Base-by-base conservation (phyloP, 2,329 filamentous ascomycete genomes). In the Orbilia blumenaviensis region DNA sequence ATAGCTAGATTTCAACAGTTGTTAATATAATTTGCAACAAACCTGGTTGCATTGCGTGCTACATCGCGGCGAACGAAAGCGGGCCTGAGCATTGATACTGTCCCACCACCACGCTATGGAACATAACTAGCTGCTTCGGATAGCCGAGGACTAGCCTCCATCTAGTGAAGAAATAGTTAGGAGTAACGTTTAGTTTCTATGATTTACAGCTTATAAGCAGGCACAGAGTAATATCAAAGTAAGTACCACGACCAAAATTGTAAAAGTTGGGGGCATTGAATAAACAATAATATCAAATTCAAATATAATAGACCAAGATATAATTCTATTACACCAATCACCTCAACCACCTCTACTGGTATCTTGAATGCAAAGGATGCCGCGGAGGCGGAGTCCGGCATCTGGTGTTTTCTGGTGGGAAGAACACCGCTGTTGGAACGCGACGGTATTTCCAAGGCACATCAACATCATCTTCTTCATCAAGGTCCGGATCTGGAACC, bases 1-100 rank as follows among this genome's bases (percentile, higher is more conserved):
- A n/a, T n/a, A n/a, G n/a, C n/a, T n/a, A n/a, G n/a, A n/a, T n/a
- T n/a, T n/a, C n/a, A n/a, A n/a, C n/a, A n/a, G 66, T 71, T 71
- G 66, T 10, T 21, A n/a, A 23, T 6, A 14, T 46, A 32, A 50
- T 71, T 63, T 61, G 27, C 66, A 61, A 71, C 66, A 61, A 56
- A 44, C 23, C 48, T 9, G 34, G 42, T 63, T 36, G n/a, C 29
- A 34, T 34, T 5, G 44, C 60, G 60, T 63, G 41, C 60, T 42
- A 18, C 3, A 29, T 32, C 18, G 16, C 23, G 56, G 41, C 56
- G 41, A 42, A 36, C 5, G 21, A 44, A 44, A 44, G 23, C 36
- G 41, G 56, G 56, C 56, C 41, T 61, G 38, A 14, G n/a, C 8
- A 50, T n/a, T n/a, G n/a, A n/a, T n/a, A n/a, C n/a, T n/a, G n/a